A percentile compares a stretch with the other conserved stretches of the same genome.
phyloP scores from a whole-genome alignment of 257 asterid species.

The Gentiana macrophylla region DNA sequence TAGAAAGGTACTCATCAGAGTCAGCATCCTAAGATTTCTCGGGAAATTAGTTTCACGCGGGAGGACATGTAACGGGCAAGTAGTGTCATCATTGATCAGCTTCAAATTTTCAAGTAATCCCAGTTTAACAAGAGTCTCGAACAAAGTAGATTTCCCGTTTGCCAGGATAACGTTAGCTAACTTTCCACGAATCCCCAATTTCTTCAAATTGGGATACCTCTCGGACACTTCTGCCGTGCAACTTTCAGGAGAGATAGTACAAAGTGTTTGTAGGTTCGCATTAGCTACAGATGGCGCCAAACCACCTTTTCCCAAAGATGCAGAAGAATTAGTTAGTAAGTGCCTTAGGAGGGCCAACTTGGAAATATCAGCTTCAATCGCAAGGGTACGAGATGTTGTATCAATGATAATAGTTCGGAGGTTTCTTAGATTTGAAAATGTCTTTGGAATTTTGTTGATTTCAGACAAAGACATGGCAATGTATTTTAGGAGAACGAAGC shows the following conservation, averaged over 20 bases:
- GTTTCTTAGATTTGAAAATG: conserved; percentile 3
- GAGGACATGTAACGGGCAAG: neutral
- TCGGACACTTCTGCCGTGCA: conserved; percentile 41
- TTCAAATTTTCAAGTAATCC: conserved; percentile 30
- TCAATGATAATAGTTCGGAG: conserved; percentile 9
- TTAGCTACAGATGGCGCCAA: conserved; percentile 13
- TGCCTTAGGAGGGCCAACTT: conserved; percentile 5
- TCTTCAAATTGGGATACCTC: conserved; percentile 29
- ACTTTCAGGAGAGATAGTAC: conserved; percentile 41
- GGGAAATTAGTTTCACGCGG: conserved; percentile 8
- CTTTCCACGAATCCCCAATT: conserved; percentile 36
- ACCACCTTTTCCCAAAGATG: conserved; percentile 16
- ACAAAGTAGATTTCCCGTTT: conserved; percentile 16
- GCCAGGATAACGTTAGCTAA: conserved; percentile 22
- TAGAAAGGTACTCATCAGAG: conserved; percentile 5
- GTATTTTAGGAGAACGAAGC: conserved; percentile 2
- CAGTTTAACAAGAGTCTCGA: conserved; percentile 34
- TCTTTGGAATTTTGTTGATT: conserved; percentile 5
- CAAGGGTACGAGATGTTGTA: conserved; percentile 2
- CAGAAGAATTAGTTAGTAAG: conserved; percentile 6
- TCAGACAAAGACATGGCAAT: neutral
- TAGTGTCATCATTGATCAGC: conserved; percentile 29
- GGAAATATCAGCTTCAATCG: conserved; percentile 7
- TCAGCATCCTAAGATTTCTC: conserved; percentile 9
- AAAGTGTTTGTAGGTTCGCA: conserved; percentile 39